Base-by-base conservation (phyloP, 2,329 filamentous ascomycete genomes). In the Diaporthe ilicicola region DNA sequence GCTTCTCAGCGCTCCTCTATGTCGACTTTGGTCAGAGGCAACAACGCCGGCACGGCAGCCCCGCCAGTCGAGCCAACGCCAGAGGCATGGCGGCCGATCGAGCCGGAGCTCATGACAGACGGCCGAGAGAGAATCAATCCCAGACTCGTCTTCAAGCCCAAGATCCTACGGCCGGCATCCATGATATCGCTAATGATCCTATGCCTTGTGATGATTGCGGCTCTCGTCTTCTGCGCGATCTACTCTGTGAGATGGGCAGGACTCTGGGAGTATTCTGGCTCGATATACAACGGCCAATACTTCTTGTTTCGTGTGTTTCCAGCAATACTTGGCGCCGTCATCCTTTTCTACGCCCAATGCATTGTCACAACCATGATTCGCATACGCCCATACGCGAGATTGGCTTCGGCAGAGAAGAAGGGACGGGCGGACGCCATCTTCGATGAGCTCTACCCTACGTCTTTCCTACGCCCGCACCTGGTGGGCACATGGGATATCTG, bases 231-330 rank as follows among this genome's bases (percentile, higher is more conserved):
- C 78, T 90, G 89, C 74, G 93, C 92, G 70, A 82, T 92, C 44
- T 94, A 89, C 82, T 93, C 92, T 13, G 81, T 85, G 46, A 79
- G 82, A 6, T 85, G 91, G 74, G 80, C 85, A 12, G 94, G 94
- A 0, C 82, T 98, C 15, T 90, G 88, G 77, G 81, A 86, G 4
- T 97, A 95, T 78, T 83, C 84, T 42, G 87, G 86, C 55, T 85
- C 82, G 37, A 91, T 94, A 70, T 92, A 93, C 72, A 92, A 91
- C 62, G 87, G 86, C 10, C 87, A 91, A 74, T 97, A 97, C 81
- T 97, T 98, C 79, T 81, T 97, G 56, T 96, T 97, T 79, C 89
- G 94, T 73, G 93, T 97, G 74, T 83, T 98, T 1, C 95, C 95
- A 2, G 94, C 94, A 70, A 83, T 97, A 0, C 78, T 97, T 17